Conservation (phyloP, 1,139 yeast species). For the Nakaseomyces kungkrabaensis region DNA sequence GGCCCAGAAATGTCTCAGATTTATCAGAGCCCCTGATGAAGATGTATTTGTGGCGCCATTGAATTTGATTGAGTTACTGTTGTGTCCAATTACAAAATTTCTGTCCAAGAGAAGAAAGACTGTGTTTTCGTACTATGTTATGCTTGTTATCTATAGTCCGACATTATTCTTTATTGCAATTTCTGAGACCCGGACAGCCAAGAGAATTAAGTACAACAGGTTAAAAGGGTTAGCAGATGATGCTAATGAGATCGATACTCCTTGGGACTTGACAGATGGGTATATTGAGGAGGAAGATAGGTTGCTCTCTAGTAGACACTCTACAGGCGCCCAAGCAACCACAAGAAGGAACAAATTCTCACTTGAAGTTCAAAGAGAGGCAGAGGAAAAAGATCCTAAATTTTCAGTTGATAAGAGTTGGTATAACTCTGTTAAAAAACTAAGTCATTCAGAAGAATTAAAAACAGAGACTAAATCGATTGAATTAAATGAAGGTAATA, state of each 20-base stretch:
- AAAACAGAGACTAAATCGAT: not conserved
- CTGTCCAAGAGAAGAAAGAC: constrained; percentile 20
- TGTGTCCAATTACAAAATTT: constrained; percentile 32
- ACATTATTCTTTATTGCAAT: constrained; percentile 49
- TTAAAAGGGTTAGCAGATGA: constrained; percentile 60
- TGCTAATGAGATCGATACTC: constrained; percentile 68
- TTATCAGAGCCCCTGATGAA: constrained; percentile 81
- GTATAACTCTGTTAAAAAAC: constrained; percentile 37
- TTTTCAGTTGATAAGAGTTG: constrained; percentile 47
- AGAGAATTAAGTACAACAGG: constrained; percentile 64
- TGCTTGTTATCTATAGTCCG: constrained; percentile 63
- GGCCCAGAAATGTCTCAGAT: constrained; percentile 74
- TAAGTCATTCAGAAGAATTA: not conserved
- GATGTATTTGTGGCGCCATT: constrained; percentile 82
- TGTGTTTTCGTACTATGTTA: constrained; percentile 40
- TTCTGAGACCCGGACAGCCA: constrained; percentile 56
- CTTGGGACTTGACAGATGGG: constrained; percentile 81
- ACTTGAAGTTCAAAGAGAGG: constrained; percentile 43
- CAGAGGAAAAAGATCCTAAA: constrained; percentile 65
- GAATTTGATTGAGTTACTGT: constrained; percentile 54
- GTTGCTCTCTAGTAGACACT: constrained; percentile 20
- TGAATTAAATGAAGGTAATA: not conserved
- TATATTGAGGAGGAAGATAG: constrained; percentile 37
- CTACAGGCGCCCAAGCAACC: constrained; percentile 32
- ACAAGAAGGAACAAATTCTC: constrained; percentile 36